phyloP scores from a whole-genome alignment of 164 flowering plant species.

The Dillenia suffruticosa region DNA sequence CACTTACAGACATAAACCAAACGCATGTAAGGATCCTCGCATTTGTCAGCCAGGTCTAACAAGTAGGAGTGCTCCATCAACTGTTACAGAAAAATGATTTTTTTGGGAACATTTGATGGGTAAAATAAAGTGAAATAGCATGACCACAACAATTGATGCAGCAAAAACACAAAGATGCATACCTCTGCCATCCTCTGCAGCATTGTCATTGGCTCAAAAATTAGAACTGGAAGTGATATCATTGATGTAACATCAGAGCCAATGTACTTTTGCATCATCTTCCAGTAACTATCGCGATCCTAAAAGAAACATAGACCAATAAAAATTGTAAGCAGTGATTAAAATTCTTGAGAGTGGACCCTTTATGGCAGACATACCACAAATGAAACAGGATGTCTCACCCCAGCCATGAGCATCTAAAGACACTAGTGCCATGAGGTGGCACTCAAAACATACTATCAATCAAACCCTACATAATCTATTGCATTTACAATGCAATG shows the following conservation, averaged over 20 bases:
- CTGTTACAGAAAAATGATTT: constrained; percentile 29
- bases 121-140: neutral
- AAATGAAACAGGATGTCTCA: neutral
- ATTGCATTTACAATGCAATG: too few relatives aligned
- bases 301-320: constrained; percentile 16
- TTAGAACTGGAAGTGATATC: constrained; percentile 88
- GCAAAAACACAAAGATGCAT: constrained; percentile 10
- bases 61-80: constrained; percentile 84
- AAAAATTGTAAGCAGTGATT: neutral
- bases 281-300: constrained; percentile 85
- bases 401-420: neutral
- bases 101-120: neutral
- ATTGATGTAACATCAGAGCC: constrained; percentile 86
- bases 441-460: neutral
- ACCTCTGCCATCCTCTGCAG: constrained; percentile 94
- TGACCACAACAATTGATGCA: neutral
- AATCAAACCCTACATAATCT: too few relatives aligned
- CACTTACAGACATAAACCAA: constrained; percentile 75
- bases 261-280: constrained; percentile 83
- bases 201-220: constrained; percentile 92
- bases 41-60: constrained; percentile 79
- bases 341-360: too few relatives aligned
- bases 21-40: constrained; percentile 91
- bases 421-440: neutral
- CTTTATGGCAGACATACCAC: neutral